phyloP scores from a whole-genome alignment of 1,284 basidiomycete species.

The Golubevia sp. region DNA sequence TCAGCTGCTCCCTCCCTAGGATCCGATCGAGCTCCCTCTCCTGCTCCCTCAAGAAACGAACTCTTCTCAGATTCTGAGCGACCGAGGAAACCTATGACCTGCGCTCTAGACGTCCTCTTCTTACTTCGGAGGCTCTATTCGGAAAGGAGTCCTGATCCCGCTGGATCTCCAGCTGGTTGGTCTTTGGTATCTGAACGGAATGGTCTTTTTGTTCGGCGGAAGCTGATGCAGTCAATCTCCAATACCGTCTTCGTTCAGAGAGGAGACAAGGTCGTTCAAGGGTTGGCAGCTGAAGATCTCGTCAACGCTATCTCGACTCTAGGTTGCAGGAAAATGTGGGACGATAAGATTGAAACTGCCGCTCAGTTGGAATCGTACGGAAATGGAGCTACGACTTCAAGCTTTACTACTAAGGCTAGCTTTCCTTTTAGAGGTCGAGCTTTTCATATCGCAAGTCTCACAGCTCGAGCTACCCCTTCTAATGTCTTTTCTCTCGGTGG shows the following conservation, averaged over 20 bases:
- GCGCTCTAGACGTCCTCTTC: conserved; percentile 51
- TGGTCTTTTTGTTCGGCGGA: conserved; percentile 77
- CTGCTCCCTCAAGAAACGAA: conserved; percentile 8
- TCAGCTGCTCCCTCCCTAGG: not conserved
- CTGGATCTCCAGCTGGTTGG: conserved; percentile 73
- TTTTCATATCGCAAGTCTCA: conserved; percentile 77
- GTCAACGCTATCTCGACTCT: conserved; percentile 73
- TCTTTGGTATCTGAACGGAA: conserved; percentile 76
- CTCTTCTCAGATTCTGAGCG: conserved; percentile 38
- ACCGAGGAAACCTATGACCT: conserved; percentile 45
- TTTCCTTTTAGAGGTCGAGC: conserved; percentile 91
- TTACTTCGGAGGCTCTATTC: conserved; percentile 49
- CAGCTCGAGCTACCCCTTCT: conserved; percentile 67
- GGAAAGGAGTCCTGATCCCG: conserved; percentile 62
- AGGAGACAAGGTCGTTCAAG: conserved; percentile 89
- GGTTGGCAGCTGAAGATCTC: conserved; percentile 85
- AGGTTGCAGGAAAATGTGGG: conserved; percentile 76
- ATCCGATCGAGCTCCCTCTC: not conserved
- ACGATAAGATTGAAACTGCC: conserved; percentile 77
- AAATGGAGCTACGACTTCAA: conserved; percentile 69
- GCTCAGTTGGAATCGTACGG: conserved; percentile 79
- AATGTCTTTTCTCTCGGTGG: no score
- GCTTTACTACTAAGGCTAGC: conserved; percentile 68
- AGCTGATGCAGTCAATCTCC: conserved; percentile 77
- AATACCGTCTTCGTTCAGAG: conserved; percentile 81